These are phyloP conservation scores for Lonicera japonica DNA, from an alignment of 129 eudicot species.

Conservation along the genomic window DNA sequence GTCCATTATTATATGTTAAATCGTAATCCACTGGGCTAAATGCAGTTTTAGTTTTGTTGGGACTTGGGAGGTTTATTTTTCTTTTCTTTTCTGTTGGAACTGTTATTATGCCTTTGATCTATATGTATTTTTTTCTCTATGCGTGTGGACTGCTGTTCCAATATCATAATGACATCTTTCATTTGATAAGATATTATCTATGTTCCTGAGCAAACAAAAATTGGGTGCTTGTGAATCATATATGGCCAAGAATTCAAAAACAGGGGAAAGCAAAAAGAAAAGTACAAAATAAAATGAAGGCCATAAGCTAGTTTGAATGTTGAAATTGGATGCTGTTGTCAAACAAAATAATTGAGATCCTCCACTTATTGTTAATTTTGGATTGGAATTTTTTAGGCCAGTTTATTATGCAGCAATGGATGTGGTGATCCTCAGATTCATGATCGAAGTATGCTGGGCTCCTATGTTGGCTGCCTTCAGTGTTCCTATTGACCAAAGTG, in stretches of 20 bases:
- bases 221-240: too few species aligned
- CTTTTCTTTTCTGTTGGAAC: too few species aligned
- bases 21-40: not conserved
- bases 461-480: slow-evolving; percentile 99
- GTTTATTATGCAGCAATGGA: slow-evolving; percentile 93
- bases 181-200: too few species aligned
- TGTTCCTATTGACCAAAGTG: slow-evolving; percentile 97
- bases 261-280: too few species aligned
- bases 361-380: slow-evolving; percentile 16
- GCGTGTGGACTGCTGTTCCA: too few species aligned
- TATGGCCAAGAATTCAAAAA: too few species aligned
- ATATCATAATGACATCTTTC: too few species aligned
- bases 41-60: too few species aligned
- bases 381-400: slow-evolving; percentile 69
- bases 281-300: not conserved
- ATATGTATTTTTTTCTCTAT: too few species aligned
- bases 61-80: too few species aligned
- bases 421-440: slow-evolving; percentile 82
- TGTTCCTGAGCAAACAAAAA: too few species aligned
- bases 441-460: slow-evolving; percentile 99
- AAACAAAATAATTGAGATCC: not conserved
- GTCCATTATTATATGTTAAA: not conserved
- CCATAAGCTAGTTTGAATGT: not conserved
- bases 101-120: not conserved
- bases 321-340: too few species aligned